These are phyloP conservation scores for Magnaporthales sp. DNA, from an alignment of 2,329 filamentous ascomycete species.

Conservation along the genomic window DNA sequence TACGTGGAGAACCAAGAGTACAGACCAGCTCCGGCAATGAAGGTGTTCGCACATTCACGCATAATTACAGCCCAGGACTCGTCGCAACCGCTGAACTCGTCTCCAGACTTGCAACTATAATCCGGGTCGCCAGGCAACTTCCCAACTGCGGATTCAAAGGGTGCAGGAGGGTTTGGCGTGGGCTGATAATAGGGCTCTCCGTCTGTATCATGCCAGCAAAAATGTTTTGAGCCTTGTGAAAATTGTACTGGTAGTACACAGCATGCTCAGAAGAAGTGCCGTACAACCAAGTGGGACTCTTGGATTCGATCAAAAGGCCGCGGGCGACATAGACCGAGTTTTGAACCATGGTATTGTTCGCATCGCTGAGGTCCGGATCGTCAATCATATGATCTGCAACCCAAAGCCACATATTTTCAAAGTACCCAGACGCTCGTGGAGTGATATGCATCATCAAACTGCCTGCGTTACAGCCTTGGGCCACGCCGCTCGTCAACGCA, in stretches of 20 bases:
- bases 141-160: constrained; percentile 7
- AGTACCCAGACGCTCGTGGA: constrained; percentile 31
- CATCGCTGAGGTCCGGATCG: constrained; percentile 37
- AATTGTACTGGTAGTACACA: constrained; percentile 42
- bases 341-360: not conserved
- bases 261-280: constrained; percentile 43
- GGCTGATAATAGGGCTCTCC: constrained; percentile 53
- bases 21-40: constrained; percentile 15
- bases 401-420: constrained; percentile 53
- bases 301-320: constrained; percentile 25
- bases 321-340: constrained; percentile 10
- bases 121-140: constrained; percentile 7
- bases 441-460: constrained; percentile 34
- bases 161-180: constrained; percentile 30
- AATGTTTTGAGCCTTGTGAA: constrained; percentile 36
- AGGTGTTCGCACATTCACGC: constrained; percentile 10
- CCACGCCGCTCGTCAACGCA: constrained; percentile 42
- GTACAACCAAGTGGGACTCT: constrained; percentile 22
- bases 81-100: constrained; percentile 12
- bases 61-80: constrained; percentile 16
- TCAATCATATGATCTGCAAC: constrained; percentile 47
- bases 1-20: constrained; percentile 18
- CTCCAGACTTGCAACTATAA: constrained; percentile 12
- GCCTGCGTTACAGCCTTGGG: constrained; percentile 21
- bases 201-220: constrained; percentile 57